Evolutionary conservation across 306 rosid genomes (phyloP), one percentile per base, ranked within the genome.

Genomic region (Purshia tridentata): DNA sequence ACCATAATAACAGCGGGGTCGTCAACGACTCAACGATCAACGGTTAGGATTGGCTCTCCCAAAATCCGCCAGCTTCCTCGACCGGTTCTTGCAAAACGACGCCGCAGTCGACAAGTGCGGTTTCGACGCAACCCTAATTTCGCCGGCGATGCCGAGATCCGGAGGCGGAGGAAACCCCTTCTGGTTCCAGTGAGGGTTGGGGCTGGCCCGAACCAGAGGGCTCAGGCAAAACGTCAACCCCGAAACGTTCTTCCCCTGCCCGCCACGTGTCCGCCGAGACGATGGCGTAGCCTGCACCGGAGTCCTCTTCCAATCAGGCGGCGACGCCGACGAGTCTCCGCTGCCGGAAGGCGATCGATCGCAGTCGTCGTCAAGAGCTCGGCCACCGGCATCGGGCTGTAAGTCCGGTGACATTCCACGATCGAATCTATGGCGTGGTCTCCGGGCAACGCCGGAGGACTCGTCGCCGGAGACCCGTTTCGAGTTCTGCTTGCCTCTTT

Each of bases 341-440:
- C 92, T 89, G 0, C 80, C 91, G 0, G 92, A 78, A 0, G 87
- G 87, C 2, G 91, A 88, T 66, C 81, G 89, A 7, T 89, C 84
- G 22, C 59, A 46, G 15, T 22, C 75, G 45, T 71, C 67, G 4
- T 15, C 56, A 7, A 67, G 19, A 8, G 67, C 35, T 29, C 6
- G 49, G 8, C 29, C 48, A 8, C 8, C 67, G 12, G 12, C 14
- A 18, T 71, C 56, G 46, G 52, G 19, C 7, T 18, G 8, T n/a
- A 71, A 9, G 20, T 71, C 96, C 37, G 99, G 99, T 8, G 98
- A 90, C 98, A 90, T 91, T 81, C 98, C 98, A 3, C 98, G 92
- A 81, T 87, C 91, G n/a, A 81, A 16, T 12, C 41, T 66, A 14
- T 75, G 85, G 35, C 81, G 53, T 1, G 76, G 67, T 46, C 76